Base-by-base conservation (phyloP, 164 flowering plant species). In the Vitis rotundifolia region DNA sequence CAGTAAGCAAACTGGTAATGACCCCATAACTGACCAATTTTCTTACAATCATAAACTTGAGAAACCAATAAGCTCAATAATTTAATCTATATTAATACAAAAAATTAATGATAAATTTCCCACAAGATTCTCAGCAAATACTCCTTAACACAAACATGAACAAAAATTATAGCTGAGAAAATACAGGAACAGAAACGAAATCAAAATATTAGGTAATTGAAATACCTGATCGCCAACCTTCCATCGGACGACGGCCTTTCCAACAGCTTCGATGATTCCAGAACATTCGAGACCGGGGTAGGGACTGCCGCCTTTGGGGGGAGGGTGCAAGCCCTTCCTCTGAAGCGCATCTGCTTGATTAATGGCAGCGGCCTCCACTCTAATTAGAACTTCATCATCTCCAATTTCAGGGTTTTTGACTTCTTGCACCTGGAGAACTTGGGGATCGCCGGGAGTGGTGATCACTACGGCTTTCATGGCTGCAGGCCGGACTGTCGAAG, bases 241-340 rank as follows among this genome's bases (percentile, higher is more conserved):
- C 98, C 98, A 94, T 47, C 94, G 84, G 29, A 86, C 71, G 22
- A 91, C 97, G 66, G 76, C 63, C 51, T 80, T 82, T 1, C 99
- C 98, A 47, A 93, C 89, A 49, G 88, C 79, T 68, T 80, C 86
- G 68, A 92, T 66, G 67, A 79, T 85, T 22, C 98, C 98, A 29
- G 98, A 89, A 74, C 98, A 91, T 57, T 94, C 97, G 2, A 94
- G 94, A 67, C 98, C 98, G 0, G 70, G 96, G 70, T 80, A 84
- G 4, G 77, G 79, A 63, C 89, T 85, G 10, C 92, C 87, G 16
- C 93, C 98, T 44, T 77, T 73, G 44, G 0, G 96, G 97, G 91
- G 93, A 9, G 93, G 90, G 72, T 91, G 76, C 37, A 49, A 59
- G 49, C 96, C 97, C 65, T 73, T 78, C 54, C 97, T 69, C 79